Evolutionary conservation across 345 rosid species (phyloP).

Genomic region (Pugionium dolabratum): DNA sequence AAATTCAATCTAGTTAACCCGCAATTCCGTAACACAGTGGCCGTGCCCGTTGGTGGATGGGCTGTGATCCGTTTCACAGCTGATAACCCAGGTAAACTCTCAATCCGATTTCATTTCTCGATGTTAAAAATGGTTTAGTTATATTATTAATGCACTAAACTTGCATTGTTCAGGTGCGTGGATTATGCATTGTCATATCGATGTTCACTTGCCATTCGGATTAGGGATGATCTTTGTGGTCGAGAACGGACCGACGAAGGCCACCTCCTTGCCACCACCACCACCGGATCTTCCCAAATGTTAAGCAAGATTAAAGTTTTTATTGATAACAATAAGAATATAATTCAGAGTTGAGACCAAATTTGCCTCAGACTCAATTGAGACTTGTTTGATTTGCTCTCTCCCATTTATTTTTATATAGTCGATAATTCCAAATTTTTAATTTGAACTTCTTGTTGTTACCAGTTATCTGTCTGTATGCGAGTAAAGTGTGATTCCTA

Average conservation of each 20-base stretch:
- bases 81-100: conserved; percentile 70
- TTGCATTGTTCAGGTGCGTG: conserved; percentile 54
- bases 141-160: neutral
- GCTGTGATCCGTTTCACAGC: conserved; percentile 78
- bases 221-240: conserved; percentile 58
- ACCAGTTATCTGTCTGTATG: conserved; percentile 7
- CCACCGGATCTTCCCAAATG: conserved; percentile 69
- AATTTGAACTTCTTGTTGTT: conserved; percentile 21
- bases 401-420: conserved; percentile 17
- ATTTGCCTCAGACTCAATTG: conserved; percentile 6
- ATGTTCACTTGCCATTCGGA: conserved; percentile 63
- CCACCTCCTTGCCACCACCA: conserved; percentile 60
- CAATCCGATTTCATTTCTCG: neutral
- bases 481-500: conserved; percentile 10
- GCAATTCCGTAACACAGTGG: conserved; percentile 71
- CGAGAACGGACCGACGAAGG: conserved; percentile 61
- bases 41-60: conserved; percentile 86
- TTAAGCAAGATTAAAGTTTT: conserved; percentile 17
- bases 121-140: neutral
- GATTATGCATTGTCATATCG: conserved; percentile 73
- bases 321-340: neutral
- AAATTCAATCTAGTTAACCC: conserved; percentile 67
- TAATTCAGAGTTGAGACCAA: conserved; percentile 5
- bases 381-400: conserved; percentile 30
- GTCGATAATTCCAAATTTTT: neutral